phyloP scores from a whole-genome alignment of 1,284 basidiomycete species.

The Cutaneotrichosporon sp. region DNA sequence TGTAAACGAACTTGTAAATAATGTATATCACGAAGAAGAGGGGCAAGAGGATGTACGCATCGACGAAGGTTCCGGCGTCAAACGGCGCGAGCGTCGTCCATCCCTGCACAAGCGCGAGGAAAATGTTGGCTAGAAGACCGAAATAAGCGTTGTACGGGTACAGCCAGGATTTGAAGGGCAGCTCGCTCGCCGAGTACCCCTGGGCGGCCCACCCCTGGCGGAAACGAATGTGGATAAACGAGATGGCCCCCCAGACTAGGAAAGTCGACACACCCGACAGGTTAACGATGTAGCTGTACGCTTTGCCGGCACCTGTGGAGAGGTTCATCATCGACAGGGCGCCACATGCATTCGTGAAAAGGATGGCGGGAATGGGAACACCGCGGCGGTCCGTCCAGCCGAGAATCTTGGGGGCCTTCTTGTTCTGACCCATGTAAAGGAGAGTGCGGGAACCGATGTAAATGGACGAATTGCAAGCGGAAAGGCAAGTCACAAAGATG shows the following conservation, averaged over 20 bases:
- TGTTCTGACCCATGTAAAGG: constrained; percentile 40
- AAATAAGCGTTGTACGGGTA: constrained; percentile 25
- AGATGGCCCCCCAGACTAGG: constrained; percentile 28
- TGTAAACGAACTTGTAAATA: constrained; percentile 20
- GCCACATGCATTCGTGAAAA: constrained; percentile 41
- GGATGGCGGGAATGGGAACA: constrained; percentile 44
- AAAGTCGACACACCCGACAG: constrained; percentile 28
- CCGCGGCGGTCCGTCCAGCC: constrained; percentile 45
- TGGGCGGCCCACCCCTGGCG: constrained; percentile 46
- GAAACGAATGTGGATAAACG: constrained; percentile 47
- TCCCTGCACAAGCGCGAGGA: constrained; percentile 22
- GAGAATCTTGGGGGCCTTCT: constrained; percentile 43
- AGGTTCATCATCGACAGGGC: constrained; percentile 45
- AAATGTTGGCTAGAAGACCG: constrained; percentile 21
- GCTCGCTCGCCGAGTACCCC: constrained; percentile 47
- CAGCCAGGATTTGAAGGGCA: constrained; percentile 43
- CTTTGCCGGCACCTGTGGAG: constrained; percentile 29
- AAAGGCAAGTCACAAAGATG: constrained; percentile 53
- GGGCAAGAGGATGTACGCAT: constrained; percentile 25
- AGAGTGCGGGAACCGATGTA: constrained; percentile 38
- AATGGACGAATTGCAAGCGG: constrained; percentile 44
- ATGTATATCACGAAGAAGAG: constrained; percentile 22
- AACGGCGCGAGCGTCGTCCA: constrained; percentile 16
- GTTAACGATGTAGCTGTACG: constrained; percentile 31
- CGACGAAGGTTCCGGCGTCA: constrained; percentile 21